Base-by-base conservation (phyloP, 306 rosid species). In the Dalbergia oliveri region DNA sequence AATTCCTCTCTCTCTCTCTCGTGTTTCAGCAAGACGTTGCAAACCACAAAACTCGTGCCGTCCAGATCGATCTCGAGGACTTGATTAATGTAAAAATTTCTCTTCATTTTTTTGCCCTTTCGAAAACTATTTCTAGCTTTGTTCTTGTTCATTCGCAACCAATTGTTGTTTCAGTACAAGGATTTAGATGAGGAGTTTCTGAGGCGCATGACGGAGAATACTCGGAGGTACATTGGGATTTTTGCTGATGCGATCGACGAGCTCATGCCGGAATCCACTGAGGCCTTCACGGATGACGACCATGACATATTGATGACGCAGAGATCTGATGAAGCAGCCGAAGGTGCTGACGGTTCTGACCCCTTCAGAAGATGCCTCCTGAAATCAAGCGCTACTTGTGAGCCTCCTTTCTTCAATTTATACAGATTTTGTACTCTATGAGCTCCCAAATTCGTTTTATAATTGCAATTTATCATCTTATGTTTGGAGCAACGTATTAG, bases 251-350 rank as follows among this genome's bases (percentile, higher is more conserved):
- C 96, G 1, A 90, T 94, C 35, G 98, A 92, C 11, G 97, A 88
- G 74, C 97, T 94, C 71, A 84, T 94, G 91, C 98, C 98, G 1
- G 92, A 86, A 78, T 85, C 97, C 6, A 93, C 97, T 0, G 98
- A 96, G 90, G 88, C 88, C 19, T 96, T 96, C 84, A 67, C 82
- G 0, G 99, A 93, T 68, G 99, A 93, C 79, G 99, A 96, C 58
- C 98, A 96, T 73, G 99, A 96, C 85, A 93, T 96, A 75, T 74
- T 91, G 87, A 93, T 96, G 98, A 93, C 97, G 4, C 97, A 96
- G 74, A 90, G 99, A 83, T 88, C 97, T 41, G 99, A 93, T 12
- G 97, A 96, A 72, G 98, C 89, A 53, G 86, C 86, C 0, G 98
- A 91, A 66, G 90, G 88, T 69, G 59, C 79, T 61, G 98, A 96